Percentiles rank a stretch among this genome's conserved stretches.
These are phyloP conservation scores for Lycium barbarum DNA, from an alignment of 257 asterid genomes.

Conservation along the genomic window DNA sequence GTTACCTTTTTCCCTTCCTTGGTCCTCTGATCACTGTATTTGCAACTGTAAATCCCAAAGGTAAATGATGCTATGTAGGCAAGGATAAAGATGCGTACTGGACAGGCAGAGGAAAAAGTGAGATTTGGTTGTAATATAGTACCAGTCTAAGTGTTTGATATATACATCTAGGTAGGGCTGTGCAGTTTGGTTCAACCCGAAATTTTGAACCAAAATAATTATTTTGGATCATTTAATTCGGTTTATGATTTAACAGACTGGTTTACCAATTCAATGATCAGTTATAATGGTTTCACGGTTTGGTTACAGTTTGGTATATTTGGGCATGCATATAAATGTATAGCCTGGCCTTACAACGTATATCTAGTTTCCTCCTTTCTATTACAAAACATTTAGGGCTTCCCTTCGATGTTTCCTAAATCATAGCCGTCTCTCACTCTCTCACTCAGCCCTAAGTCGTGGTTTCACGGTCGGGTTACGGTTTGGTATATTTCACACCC, in stretches of 20 bases:
- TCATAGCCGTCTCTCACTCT: not conserved
- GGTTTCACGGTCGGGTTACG: not conserved
- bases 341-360: not conserved
- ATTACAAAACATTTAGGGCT: not conserved
- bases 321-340: not conserved
- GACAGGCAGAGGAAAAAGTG: not conserved
- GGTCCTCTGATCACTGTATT: not conserved
- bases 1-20: not conserved
- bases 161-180: not conserved
- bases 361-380: not conserved
- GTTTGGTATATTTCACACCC: not conserved
- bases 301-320: not conserved
- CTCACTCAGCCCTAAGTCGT: not conserved
- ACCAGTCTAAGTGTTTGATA: not conserved
- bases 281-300: not conserved
- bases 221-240: not conserved
- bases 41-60: constrained; percentile 1
- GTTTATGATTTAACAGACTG: not conserved
- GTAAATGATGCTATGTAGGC: not conserved
- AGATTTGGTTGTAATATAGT: constrained; percentile 16
- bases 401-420: not conserved
- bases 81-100: not conserved
- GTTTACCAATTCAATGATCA: not conserved
- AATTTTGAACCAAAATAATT: not conserved
- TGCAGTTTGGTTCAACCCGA: not conserved